Evolutionary conservation across 208 protist genomes (phyloP).

Genomic region (Leptomonas seymouri): DNA sequence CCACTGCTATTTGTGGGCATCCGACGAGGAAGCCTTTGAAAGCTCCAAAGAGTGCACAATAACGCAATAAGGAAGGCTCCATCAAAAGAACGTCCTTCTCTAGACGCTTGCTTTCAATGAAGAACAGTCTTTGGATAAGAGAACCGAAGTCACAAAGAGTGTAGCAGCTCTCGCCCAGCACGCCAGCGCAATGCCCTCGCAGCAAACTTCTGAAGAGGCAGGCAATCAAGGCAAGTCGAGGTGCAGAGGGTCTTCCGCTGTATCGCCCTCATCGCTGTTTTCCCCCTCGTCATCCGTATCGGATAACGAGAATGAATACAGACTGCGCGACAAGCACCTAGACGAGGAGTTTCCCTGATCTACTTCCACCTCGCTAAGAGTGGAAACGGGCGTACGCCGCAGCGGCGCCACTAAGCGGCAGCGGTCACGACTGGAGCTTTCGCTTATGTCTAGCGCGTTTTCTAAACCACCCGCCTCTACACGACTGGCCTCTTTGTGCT

Average conservation of each 20-base stretch:
- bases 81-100: too few relatives aligned
- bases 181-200: too few relatives aligned
- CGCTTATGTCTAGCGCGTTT: conserved; percentile 2
- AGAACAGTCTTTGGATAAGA: too few relatives aligned
- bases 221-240: not conserved
- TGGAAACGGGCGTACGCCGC: conserved; percentile 18
- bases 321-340: conserved; percentile 15
- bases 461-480: not conserved
- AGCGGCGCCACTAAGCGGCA: conserved; percentile 12
- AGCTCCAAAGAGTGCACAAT: too few relatives aligned
- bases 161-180: too few relatives aligned
- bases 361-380: conserved; percentile 1
- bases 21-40: too few relatives aligned
- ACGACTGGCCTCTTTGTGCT: not conserved
- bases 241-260: not conserved
- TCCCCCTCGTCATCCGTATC: not conserved
- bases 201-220: too few relatives aligned
- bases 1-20: too few relatives aligned
- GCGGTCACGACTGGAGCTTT: conserved; percentile 3
- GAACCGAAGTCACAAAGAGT: too few relatives aligned
- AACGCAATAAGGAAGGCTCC: too few relatives aligned
- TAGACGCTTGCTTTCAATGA: too few relatives aligned
- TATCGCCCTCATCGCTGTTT: conserved; percentile 8
- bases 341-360: conserved; percentile 6
- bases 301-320: conserved; percentile 26